Percentiles rank a stretch among this genome's conserved stretches.
These are phyloP conservation scores for Globisporangium solare DNA, from an alignment of 352 stramenopile species.

Conservation along the genomic window DNA sequence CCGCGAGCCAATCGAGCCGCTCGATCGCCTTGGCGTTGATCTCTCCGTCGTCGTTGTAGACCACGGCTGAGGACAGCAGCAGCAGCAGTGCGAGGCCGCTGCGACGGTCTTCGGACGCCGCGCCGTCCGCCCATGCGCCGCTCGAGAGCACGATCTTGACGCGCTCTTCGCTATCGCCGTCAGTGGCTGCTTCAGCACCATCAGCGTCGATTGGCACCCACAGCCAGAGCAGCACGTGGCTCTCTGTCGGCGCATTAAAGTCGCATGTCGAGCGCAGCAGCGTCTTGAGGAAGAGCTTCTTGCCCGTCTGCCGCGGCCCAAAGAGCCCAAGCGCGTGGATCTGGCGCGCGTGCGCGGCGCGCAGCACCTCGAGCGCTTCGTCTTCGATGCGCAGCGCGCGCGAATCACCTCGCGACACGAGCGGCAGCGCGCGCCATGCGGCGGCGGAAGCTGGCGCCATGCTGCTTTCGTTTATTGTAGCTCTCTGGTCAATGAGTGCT, in stretches of 20 bases:
- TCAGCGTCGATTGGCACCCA: conserved; percentile 18
- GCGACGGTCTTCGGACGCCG: conserved; percentile 4
- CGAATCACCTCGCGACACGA: conserved; percentile 16
- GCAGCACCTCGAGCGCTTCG: conserved; percentile 21
- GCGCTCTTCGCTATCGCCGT: background rate
- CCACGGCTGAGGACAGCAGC: conserved; percentile 49
- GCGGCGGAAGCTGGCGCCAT: conserved; percentile 7
- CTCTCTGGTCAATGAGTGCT: background rate
- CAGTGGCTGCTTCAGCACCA: background rate
- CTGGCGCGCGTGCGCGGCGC: conserved; percentile 8
- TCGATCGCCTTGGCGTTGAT: conserved; percentile 39
- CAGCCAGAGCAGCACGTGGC: conserved; percentile 43
- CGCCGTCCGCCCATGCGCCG: conserved; percentile 15
- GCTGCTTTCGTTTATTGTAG: conserved; percentile 25
- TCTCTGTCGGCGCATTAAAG: conserved; percentile 13
- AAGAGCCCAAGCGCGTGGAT: conserved; percentile 44
- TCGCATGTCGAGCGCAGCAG: conserved; percentile 26
- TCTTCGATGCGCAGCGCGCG: conserved; percentile 14
- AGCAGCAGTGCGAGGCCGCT: conserved; percentile 34
- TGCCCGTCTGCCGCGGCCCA: conserved; percentile 30
- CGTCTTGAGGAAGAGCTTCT: conserved; percentile 42
- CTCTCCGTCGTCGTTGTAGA: conserved; percentile 60
- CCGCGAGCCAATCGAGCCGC: conserved; percentile 41
- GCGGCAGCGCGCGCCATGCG: conserved; percentile 41
- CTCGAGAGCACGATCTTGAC: conserved; percentile 23